phyloP scores from a whole-genome alignment of 441 rosid genomes.

The Sinapis alba region DNA sequence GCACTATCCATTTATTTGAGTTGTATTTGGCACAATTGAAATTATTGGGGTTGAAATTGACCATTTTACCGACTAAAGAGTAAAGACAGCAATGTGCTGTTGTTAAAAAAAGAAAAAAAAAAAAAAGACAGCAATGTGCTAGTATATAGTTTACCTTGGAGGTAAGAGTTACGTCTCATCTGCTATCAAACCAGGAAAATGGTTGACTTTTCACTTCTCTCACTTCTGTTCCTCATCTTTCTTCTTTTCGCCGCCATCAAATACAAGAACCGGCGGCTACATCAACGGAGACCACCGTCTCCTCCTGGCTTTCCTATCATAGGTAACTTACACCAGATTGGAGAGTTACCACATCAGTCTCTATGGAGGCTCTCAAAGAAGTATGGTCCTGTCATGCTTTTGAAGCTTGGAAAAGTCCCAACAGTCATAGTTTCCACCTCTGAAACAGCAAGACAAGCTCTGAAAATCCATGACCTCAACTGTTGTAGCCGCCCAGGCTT shows the following conservation, averaged over 20 bases:
- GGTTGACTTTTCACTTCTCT: slow-evolving; percentile 15
- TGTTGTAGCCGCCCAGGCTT: slow-evolving; percentile 55
- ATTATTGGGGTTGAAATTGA: too few relatives aligned
- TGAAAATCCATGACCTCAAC: slow-evolving; percentile 48
- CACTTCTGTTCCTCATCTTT: slow-evolving; percentile 12
- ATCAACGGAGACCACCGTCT: slow-evolving; percentile 42
- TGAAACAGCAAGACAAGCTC: slow-evolving; percentile 56
- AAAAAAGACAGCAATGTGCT: background rate
- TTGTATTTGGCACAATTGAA: too few relatives aligned
- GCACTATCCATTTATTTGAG: too few relatives aligned
- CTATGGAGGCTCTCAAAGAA: slow-evolving; percentile 41
- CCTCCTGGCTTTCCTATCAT: slow-evolving; percentile 57
- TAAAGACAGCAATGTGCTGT: background rate
- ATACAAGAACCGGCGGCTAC: slow-evolving; percentile 2
- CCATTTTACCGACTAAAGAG: too few relatives aligned
- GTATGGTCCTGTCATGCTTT: slow-evolving; percentile 56
- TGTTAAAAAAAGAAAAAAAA: background rate
- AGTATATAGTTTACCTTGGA: background rate
- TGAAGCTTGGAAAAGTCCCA: slow-evolving; percentile 52
- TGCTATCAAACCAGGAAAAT: background rate
- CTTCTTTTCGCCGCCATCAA: slow-evolving; percentile 5
- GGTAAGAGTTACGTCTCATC: background rate
- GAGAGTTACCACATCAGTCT: slow-evolving; percentile 44
- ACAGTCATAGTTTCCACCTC: slow-evolving; percentile 49
- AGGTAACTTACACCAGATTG: slow-evolving; percentile 59